Percentiles rank a stretch among this genome's conserved stretches.
Conservation (phyloP, 768 basidiomycete species). For the Boletellus emodensis region DNA sequence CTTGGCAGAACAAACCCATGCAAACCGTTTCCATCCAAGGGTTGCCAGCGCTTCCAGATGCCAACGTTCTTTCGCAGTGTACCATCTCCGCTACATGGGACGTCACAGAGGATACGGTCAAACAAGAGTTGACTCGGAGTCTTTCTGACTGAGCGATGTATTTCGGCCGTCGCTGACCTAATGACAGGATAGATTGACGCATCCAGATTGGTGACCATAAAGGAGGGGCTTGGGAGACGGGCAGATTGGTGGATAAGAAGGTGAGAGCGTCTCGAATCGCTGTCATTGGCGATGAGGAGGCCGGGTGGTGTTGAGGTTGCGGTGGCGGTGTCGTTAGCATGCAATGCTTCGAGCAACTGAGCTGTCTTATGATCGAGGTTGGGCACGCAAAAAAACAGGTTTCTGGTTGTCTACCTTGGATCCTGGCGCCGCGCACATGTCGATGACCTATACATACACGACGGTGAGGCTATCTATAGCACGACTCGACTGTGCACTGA, state of each 20-base stretch:
- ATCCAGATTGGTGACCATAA: constrained; percentile 96
- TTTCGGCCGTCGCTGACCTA: constrained; percentile 27
- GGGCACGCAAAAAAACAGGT: neutral
- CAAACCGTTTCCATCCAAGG: constrained; percentile 85
- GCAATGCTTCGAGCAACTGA: constrained; percentile 92
- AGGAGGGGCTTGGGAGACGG: constrained; percentile 82
- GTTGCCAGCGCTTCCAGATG: constrained; percentile 92
- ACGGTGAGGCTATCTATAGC: neutral
- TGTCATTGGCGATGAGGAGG: constrained; percentile 92
- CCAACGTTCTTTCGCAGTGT: constrained; percentile 92
- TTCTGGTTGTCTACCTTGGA: constrained; percentile 61
- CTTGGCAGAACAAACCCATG: constrained; percentile 58
- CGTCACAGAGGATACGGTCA: constrained; percentile 93
- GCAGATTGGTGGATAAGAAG: constrained; percentile 97
- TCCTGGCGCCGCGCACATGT: constrained; percentile 98
- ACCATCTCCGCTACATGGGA: constrained; percentile 97
- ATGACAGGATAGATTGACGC: constrained; percentile 81
- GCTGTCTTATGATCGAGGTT: constrained; percentile 57
- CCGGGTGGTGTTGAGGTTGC: constrained; percentile 73
- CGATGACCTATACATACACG: constrained; percentile 58
- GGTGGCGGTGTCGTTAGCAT: constrained; percentile 66
- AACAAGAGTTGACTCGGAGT: constrained; percentile 61
- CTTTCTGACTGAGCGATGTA: constrained; percentile 34
- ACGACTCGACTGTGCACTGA: constrained; percentile 28
- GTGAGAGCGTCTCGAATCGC: constrained; percentile 90